Conservation (phyloP, 805 yeast genomes). For the Saccharomycopsis oosterbeekiorum region DNA sequence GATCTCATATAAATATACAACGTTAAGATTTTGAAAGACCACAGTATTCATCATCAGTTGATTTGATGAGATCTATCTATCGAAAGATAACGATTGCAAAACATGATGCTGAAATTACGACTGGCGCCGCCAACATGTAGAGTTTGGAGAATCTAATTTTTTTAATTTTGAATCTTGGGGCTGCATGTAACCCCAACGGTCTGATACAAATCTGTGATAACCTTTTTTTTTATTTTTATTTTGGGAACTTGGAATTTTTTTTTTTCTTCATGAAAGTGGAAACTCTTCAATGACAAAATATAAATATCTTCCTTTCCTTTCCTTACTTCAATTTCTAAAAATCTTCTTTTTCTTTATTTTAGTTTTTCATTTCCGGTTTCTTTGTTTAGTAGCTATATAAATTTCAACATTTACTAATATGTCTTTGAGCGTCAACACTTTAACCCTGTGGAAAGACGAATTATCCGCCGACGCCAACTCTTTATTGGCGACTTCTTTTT, state of each 20-base stretch:
- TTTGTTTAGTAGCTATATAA: neutral
- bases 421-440: conserved; percentile 2
- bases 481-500: conserved; percentile 7
- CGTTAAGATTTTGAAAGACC: neutral
- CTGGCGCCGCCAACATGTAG: no score
- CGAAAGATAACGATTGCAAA: no score
- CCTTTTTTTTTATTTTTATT: neutral
- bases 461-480: conserved; percentile 2
- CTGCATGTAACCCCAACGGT: neutral
- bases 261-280: neutral
- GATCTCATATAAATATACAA: no score
- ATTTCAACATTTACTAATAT: neutral
- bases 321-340: neutral
- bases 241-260: neutral
- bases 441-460: conserved; percentile 4
- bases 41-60: neutral
- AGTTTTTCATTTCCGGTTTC: neutral
- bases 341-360: neutral
- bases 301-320: neutral
- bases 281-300: neutral
- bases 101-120: no score
- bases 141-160: no score
- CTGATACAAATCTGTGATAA: neutral
- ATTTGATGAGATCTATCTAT: neutral
- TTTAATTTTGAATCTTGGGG: no score